Conservation (phyloP, 306 rosid genomes). For the Cyamopsis tetragonoloba region DNA sequence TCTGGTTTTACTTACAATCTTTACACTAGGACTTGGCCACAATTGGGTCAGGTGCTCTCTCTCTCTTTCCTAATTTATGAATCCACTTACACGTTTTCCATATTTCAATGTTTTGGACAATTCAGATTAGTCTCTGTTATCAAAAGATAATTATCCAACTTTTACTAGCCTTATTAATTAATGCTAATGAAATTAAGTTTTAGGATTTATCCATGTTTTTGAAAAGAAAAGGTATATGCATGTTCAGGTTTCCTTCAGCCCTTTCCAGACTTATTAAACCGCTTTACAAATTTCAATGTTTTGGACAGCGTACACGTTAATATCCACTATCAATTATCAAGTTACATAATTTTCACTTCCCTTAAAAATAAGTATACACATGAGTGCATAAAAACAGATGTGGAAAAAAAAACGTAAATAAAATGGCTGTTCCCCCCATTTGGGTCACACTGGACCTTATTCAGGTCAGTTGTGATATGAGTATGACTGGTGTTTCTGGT, state of each 20-base stretch:
- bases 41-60: constrained; percentile 46
- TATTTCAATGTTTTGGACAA: not conserved
- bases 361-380: no score
- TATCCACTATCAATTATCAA: not conserved
- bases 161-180: not conserved
- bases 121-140: not conserved
- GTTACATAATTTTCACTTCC: not conserved
- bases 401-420: not conserved
- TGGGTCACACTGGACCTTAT: not conserved
- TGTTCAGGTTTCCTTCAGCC: constrained; percentile 23
- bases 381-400: not conserved
- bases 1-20: constrained; percentile 46
- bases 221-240: not conserved
- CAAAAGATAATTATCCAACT: not conserved
- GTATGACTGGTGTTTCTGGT: not conserved
- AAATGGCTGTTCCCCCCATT: not conserved
- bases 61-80: not conserved
- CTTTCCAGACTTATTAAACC: not conserved
- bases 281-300: not conserved
- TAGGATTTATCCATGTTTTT: not conserved
- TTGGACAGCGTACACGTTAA: not conserved
- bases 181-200: not conserved
- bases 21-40: constrained; percentile 32
- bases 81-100: not conserved
- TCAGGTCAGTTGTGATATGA: not conserved